Conservation (phyloP, 225 moss, liverwort and hornwort species). For the Bryoerythrophyllum caledonicum region DNA sequence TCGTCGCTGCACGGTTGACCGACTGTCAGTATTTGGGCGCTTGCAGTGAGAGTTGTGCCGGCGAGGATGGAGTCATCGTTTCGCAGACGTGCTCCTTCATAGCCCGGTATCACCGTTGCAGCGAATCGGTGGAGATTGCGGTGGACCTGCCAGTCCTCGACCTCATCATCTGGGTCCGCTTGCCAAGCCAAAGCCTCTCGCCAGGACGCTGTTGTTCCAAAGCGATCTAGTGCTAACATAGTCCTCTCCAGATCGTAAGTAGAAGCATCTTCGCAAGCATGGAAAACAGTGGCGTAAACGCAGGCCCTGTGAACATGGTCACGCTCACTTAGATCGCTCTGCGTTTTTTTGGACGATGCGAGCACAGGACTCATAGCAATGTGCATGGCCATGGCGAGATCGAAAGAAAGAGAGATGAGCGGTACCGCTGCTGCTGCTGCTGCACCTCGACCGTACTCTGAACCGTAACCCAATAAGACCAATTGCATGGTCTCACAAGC, state of each 20-base stretch:
- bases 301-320: neutral
- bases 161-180: no score
- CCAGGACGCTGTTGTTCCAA: neutral
- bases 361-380: neutral
- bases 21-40: neutral
- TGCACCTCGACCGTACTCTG: no score
- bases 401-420: no score
- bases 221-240: neutral
- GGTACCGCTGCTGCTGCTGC: no score
- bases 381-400: neutral
- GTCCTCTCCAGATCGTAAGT: neutral
- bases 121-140: no score
- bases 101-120: no score
- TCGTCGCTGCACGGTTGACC: neutral
- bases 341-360: accelerated
- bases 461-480: no score
- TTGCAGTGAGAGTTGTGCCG: neutral
- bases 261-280: neutral
- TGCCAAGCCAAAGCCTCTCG: neutral
- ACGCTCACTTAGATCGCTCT: neutral
- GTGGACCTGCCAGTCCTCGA: no score
- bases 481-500: no score
- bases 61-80: neutral
- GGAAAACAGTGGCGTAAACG: neutral
- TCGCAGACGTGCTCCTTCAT: no score